Base-by-base conservation (phyloP, 495 filamentous ascomycete genomes). In the Xylaria sp. region DNA sequence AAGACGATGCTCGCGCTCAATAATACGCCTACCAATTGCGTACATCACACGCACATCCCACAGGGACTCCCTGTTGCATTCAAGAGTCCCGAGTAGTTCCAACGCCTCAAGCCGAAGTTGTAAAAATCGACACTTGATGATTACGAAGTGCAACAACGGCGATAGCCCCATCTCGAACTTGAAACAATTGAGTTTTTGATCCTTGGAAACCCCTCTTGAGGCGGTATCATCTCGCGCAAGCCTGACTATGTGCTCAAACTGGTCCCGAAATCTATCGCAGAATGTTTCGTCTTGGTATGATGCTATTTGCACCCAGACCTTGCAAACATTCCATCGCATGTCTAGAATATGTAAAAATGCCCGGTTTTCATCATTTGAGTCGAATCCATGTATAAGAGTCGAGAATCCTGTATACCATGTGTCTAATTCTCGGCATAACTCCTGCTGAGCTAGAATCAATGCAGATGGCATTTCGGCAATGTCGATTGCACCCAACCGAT, bases 91-190 rank as follows among this genome's bases (percentile, higher is more conserved):
- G 44, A 82, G 72, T 50, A 77, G 63, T 4, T 72, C 64, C 19
- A 80, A 71, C 0, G 84, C 84, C 5, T 77, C 76, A 5, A 82
- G 71, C 19, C 85, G 81, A 6, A 83, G 57, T 21, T 70, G 43
- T 7, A 84, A 78, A 21, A 74, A 66, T 9, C 82, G 80, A 53
- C 85, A 86, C 74, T 83, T 85, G 48, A 84, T 73, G 9, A 79
- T 77, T 8, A 83, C 80, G 59, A 83, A 81, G 61, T 84, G 84
- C 12, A 87, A 79, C 5, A 82, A 74, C 0, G 82, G 80, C 24
- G 80, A 73, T 19, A 82, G 75, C 31, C 83, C 85, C 74, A 81
- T 83, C 67, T 85, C 85, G 41, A 85, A 85, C 46, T 78, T 77
- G 73, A 86, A 86, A 57, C 72, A 70, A 9, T 57, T 74, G 41